Evolutionary conservation across 805 yeast genomes (phyloP).

Genomic region (Candida manassasensis): DNA sequence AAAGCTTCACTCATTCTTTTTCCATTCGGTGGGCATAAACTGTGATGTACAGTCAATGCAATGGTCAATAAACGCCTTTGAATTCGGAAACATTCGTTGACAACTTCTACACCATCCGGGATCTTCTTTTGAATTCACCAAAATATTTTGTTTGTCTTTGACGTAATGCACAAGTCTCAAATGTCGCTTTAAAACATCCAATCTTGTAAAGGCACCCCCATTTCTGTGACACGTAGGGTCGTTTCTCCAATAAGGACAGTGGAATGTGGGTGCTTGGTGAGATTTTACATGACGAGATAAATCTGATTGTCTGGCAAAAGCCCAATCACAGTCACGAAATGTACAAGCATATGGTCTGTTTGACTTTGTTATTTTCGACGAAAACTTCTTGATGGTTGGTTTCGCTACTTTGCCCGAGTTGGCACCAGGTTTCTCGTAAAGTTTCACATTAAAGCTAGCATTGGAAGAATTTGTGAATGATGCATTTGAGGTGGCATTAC

Average conservation of each 20-base stretch:
- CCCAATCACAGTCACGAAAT: conserved; percentile 54
- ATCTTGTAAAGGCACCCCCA: conserved; percentile 69
- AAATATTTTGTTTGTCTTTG: conserved; percentile 33
- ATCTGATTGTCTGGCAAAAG: conserved; percentile 66
- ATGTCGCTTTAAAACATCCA: conserved; percentile 74
- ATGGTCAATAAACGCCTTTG: conserved; percentile 59
- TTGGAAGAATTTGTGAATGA: neutral
- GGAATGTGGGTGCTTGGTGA: conserved; percentile 60
- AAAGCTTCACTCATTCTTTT: conserved; percentile 3
- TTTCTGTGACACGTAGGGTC: conserved; percentile 72
- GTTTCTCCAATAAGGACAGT: conserved; percentile 68
- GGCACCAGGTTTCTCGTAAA: neutral
- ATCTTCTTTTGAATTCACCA: conserved; percentile 35
- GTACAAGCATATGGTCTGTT: conserved; percentile 38
- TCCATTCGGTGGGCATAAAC: conserved; percentile 20
- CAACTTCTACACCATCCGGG: conserved; percentile 70
- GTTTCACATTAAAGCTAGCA: neutral
- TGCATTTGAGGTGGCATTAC: neutral
- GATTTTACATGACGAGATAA: conserved; percentile 63
- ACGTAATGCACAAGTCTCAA: conserved; percentile 64
- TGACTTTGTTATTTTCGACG: conserved; percentile 3
- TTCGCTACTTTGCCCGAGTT: conserved; percentile 4
- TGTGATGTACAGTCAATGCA: conserved; percentile 55
- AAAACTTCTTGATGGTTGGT: conserved; percentile 6
- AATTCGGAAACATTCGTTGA: conserved; percentile 48